phyloP scores from a whole-genome alignment of 352 stramenopile genomes.

The Phytophthora gonapodyides region DNA sequence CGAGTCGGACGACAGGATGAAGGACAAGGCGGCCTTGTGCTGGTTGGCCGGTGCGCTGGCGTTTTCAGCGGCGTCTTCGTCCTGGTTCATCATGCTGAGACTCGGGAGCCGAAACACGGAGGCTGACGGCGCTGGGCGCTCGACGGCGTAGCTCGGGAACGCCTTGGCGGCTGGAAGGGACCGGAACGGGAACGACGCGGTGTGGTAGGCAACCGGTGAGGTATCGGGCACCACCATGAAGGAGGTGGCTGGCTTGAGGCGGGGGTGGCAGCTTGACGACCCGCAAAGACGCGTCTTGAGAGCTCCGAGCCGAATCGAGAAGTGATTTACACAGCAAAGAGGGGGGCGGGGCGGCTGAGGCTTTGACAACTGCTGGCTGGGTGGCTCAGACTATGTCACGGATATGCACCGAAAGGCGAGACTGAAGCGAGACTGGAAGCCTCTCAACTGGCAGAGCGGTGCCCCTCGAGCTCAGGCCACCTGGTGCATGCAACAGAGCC shows the following conservation, averaged over 20 bases:
- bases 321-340: constrained; percentile 28
- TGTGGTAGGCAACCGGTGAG: constrained; percentile 26
- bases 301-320: constrained; percentile 22
- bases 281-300: not conserved
- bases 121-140: constrained; percentile 5
- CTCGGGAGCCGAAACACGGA: constrained; percentile 21
- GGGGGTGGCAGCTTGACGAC: not conserved
- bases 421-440: constrained; percentile 13
- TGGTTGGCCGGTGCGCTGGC: not conserved
- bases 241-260: constrained; percentile 7
- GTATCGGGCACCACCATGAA: constrained; percentile 32
- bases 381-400: constrained; percentile 43
- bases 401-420: constrained; percentile 37
- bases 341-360: constrained; percentile 16
- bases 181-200: constrained; percentile 18
- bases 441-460: no score
- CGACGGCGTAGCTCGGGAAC: constrained; percentile 13
- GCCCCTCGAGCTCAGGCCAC: constrained; percentile 12
- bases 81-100: constrained; percentile 28
- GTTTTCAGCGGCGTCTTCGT: not conserved
- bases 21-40: constrained; percentile 40
- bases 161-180: constrained; percentile 16
- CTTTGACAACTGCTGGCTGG: constrained; percentile 30
- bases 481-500: constrained; percentile 12
- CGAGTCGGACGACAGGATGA: constrained; percentile 42